A percentile compares a stretch with the other conserved stretches of the same genome.
Evolutionary conservation across 2,329 filamentous ascomycete species (phyloP).

Genomic region (Sporothrix globosa): DNA sequence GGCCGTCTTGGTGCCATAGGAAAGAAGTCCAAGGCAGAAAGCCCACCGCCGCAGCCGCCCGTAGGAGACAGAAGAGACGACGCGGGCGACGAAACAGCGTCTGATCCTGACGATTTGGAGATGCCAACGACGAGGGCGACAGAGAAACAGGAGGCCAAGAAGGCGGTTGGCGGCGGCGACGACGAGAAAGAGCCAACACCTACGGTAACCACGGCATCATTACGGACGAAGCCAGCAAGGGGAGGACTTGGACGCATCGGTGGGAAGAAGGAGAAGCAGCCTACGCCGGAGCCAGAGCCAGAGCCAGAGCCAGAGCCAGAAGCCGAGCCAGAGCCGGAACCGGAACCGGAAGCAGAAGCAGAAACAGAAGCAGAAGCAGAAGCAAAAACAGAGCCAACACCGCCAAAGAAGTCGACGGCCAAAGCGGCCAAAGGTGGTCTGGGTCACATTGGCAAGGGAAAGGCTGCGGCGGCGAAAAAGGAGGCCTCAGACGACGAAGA

Average conservation of each 20-base stretch:
- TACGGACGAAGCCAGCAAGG: slow-evolving; percentile 34
- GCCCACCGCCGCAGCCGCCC: slow-evolving; percentile 52
- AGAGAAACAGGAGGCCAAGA: slow-evolving; percentile 15
- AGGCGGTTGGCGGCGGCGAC: slow-evolving; percentile 33
- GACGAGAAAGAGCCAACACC: not conserved
- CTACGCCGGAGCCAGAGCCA: not conserved
- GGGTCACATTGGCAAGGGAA: slow-evolving; percentile 6
- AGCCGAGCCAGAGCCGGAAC: not conserved
- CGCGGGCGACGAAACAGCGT: slow-evolving; percentile 47
- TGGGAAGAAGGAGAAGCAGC: slow-evolving; percentile 34
- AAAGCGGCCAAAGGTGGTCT: not conserved
- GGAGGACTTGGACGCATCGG: slow-evolving; percentile 51
- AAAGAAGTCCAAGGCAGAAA: slow-evolving; percentile 53
- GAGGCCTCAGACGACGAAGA: slow-evolving; percentile 7
- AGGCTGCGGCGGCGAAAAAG: not conserved
- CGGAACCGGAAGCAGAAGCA: not conserved
- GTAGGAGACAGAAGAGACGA: slow-evolving; percentile 24
- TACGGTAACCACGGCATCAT: not conserved
- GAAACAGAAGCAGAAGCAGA: not conserved
- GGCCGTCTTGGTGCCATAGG: slow-evolving; percentile 36
- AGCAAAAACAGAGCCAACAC: not conserved
- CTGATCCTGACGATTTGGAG: slow-evolving; percentile 46
- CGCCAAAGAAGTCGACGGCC: not conserved
- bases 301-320: not conserved
- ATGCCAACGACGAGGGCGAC: slow-evolving; percentile 29